A percentile compares a stretch with the other conserved stretches of the same genome.
Conservation (phyloP, 2,329 filamentous ascomycete genomes). For the Talaromyces sp. region DNA sequence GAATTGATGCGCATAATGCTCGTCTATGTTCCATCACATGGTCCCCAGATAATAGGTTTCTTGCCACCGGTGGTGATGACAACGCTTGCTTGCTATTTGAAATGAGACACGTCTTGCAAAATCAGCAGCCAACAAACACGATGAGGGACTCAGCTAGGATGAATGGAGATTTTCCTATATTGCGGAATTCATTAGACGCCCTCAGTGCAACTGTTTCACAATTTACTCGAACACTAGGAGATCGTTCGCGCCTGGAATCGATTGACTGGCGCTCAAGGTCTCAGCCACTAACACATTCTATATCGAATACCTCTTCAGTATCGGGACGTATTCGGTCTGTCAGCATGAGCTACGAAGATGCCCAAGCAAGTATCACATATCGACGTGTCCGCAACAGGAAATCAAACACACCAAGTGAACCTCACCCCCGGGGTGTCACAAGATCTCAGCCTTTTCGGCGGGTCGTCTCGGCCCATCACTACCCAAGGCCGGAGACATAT, state of each 20-base stretch:
- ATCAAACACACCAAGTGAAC: neutral
- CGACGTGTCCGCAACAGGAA: neutral
- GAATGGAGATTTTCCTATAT: neutral
- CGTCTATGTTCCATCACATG: constrained; percentile 93
- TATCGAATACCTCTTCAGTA: neutral
- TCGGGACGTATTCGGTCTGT: neutral
- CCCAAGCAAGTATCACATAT: neutral
- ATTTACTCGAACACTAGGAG: constrained; percentile 24
- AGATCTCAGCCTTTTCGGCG: constrained; percentile 1
- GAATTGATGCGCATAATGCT: constrained; percentile 74
- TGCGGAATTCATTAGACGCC: constrained; percentile 21
- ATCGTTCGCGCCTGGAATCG: neutral
- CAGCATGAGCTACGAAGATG: neutral
- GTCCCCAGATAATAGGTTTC: constrained; percentile 69
- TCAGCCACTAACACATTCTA: neutral
- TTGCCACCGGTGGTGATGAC: constrained; percentile 90
- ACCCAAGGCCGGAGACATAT: constrained; percentile 9
- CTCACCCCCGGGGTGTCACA: neutral
- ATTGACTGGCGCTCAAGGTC: constrained; percentile 2
- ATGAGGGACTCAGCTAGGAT: neutral
- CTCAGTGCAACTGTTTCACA: constrained; percentile 24
- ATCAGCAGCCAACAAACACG: neutral
- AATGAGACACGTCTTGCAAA: constrained; percentile 44
- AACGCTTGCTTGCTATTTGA: constrained; percentile 83
- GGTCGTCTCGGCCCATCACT: constrained; percentile 16